Base-by-base conservation (phyloP, 306 rosid genomes). In the Cicer chorassanicum region DNA sequence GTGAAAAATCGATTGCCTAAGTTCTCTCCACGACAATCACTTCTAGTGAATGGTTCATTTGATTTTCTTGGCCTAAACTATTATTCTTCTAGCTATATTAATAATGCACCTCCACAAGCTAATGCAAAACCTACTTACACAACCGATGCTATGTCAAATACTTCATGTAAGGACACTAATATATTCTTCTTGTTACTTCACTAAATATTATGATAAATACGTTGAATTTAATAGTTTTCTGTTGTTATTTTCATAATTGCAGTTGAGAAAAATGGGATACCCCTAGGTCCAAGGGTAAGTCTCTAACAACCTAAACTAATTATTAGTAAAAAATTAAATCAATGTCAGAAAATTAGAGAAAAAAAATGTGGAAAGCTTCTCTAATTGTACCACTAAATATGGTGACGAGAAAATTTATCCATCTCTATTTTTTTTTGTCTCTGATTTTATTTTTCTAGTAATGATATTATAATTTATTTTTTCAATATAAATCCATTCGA, bases 41-140 rank as follows among this genome's bases (percentile, higher is more conserved):
- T 15, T 8, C 56, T 36, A 1, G 16, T 90, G 0, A 85, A 40
- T 13, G 93, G 85, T 7, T 88, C 96, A 6, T 83, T 78, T n/a
- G 93, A 90, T 70, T 88, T 90, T 65, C 49, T 90, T 57, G 93
- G 91, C 7, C 11, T 90, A 7, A 90, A 90, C 63, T 86, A 88
- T 68, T 88, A 90, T 75, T 79, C 87, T 2, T 10, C 88, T 8
- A 77, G 65, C 9, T 90, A 83, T 51, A 82, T 83, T 6, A 19
- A 60, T 19, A 8, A 82, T 55, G 34, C 6, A 14, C 82, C 83
- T 2, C 51, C 7, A 3, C 64, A 9, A 5, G 65, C 61, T 9
- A 55, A 71, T 44, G 78, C 29, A 15, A 46, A 14, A 2, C 46
- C 72, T 6, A 86, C 72, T 78, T 88, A 71, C 50, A 0, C 51